Conservation (phyloP, 1,284 basidiomycete species). For the Cutaneotrichosporon mucoides region DNA sequence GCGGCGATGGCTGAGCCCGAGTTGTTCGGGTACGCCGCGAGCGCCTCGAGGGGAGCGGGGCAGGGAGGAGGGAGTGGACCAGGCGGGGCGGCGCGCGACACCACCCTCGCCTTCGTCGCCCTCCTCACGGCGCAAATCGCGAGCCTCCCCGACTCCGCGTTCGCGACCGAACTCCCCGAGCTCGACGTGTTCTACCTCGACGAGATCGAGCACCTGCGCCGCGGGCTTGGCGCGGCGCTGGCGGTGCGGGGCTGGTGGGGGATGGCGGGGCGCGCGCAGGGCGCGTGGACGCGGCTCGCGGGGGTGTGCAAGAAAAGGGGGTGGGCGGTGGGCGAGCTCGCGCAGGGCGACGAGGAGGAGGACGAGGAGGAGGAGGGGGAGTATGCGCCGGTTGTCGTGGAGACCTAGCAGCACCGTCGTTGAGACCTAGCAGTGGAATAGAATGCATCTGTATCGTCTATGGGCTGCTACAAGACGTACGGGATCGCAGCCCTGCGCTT, state of each 20-base stretch:
- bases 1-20: constrained; percentile 20
- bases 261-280: constrained; percentile 4
- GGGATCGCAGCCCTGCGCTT: constrained; percentile 64
- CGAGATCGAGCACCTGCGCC: constrained; percentile 39
- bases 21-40: background rate
- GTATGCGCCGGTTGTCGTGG: constrained; percentile 47
- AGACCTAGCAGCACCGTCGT: constrained; percentile 17
- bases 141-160: constrained; percentile 43
- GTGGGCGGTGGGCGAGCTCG: constrained; percentile 30
- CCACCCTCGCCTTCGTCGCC: constrained; percentile 24
- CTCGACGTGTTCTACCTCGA: constrained; percentile 45
- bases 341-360: constrained; percentile 24
- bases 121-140: constrained; percentile 41
- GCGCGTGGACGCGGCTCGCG: constrained; percentile 16
- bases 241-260: constrained; percentile 10
- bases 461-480: background rate
- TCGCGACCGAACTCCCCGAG: constrained; percentile 48
- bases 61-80: no score
- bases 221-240: constrained; percentile 21
- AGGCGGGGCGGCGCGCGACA: constrained; percentile 1
- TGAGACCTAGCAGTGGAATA: no score
- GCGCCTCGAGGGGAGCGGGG: no score
- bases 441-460: background rate
- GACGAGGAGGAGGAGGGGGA: constrained; percentile 45
- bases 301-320: constrained; percentile 20